A percentile compares a stretch with the other conserved stretches of the same genome.
phyloP scores from a whole-genome alignment of 805 yeast genomes.

The Wickerhamiella parazyma region DNA sequence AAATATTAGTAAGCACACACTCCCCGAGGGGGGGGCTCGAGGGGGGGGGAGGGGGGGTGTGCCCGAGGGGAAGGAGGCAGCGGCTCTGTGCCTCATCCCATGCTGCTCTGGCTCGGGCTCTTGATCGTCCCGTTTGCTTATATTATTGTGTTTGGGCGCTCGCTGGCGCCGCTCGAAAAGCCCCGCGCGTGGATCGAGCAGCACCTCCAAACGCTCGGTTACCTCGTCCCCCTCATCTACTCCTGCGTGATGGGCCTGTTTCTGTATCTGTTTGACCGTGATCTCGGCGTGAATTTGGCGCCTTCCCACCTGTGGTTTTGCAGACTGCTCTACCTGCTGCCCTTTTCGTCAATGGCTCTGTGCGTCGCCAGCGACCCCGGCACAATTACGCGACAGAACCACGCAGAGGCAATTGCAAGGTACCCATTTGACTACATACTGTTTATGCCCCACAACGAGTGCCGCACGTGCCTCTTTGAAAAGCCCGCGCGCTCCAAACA shows the following conservation, averaged over 20 bases:
- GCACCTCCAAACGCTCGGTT: conserved; percentile 10
- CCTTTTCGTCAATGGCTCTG: conserved; percentile 17
- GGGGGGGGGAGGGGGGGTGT: too few relatives aligned
- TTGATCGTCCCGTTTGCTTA: conserved; percentile 1
- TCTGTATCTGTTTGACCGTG: conserved; percentile 14
- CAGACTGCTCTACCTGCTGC: conserved; percentile 14
- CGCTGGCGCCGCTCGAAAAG: background rate
- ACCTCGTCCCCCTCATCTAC: conserved; percentile 18
- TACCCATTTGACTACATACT: conserved; percentile 39
- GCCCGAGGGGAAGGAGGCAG: background rate
- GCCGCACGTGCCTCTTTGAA: conserved; percentile 35
- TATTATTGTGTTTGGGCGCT: conserved; percentile 5
- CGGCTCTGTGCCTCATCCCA: background rate
- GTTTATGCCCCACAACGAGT: conserved; percentile 34
- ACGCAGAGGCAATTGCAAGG: conserved; percentile 15
- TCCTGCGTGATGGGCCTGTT: conserved; percentile 13
- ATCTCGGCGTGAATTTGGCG: conserved; percentile 3
- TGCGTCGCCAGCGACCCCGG: conserved; percentile 30
- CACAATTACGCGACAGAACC: conserved; percentile 21
- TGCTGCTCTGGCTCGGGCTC: background rate
- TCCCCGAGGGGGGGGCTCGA: too few relatives aligned
- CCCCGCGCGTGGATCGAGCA: background rate
- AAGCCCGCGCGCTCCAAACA: conserved; percentile 53
- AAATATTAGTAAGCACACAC: too few relatives aligned
- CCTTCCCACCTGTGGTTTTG: conserved; percentile 12